These are phyloP conservation scores for Colletotrichum scovillei DNA, from an alignment of 2,329 filamentous ascomycete genomes.

Conservation along the genomic window DNA sequence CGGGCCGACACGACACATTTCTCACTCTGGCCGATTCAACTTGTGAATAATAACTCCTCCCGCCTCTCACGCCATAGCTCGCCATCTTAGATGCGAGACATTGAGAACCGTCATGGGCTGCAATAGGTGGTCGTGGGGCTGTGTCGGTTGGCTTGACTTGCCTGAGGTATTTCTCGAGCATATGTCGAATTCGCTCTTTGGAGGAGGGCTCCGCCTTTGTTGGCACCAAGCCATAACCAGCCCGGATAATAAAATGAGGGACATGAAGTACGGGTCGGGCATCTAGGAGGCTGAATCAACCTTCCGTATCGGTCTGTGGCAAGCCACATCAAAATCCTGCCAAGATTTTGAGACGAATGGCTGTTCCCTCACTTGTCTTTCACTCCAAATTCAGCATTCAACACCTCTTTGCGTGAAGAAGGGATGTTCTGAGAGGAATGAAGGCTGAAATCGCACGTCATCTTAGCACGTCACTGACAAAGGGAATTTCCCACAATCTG, in stretches of 20 bases:
- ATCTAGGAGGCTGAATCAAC: constrained; percentile 4
- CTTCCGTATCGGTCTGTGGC: not conserved
- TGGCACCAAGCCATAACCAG: not conserved
- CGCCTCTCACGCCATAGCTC: constrained; percentile 14
- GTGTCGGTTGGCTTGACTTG: not conserved
- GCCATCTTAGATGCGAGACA: constrained; percentile 20
- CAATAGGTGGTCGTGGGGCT: constrained; percentile 18
- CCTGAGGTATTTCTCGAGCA: not conserved
- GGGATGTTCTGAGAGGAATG: constrained; percentile 1
- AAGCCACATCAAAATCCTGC: constrained; percentile 8
- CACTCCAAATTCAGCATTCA: not conserved
- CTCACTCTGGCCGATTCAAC: not conserved
- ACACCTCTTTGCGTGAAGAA: not conserved
- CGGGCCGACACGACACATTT: not conserved
- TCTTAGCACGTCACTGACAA: constrained; percentile 2
- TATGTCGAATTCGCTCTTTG: not conserved
- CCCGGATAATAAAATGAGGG: not conserved
- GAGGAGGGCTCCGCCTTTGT: constrained; percentile 5
- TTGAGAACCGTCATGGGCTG: not conserved
- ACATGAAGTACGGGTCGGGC: not conserved
- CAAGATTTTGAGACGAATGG: not conserved
- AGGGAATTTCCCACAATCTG: not conserved
- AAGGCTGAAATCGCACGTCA: constrained; percentile 7
- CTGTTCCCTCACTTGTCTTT: not conserved
- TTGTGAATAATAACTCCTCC: not conserved